These are phyloP conservation scores for Carex arenaria DNA, from an alignment of 202 grass and related monocot species.

Conservation along the genomic window DNA sequence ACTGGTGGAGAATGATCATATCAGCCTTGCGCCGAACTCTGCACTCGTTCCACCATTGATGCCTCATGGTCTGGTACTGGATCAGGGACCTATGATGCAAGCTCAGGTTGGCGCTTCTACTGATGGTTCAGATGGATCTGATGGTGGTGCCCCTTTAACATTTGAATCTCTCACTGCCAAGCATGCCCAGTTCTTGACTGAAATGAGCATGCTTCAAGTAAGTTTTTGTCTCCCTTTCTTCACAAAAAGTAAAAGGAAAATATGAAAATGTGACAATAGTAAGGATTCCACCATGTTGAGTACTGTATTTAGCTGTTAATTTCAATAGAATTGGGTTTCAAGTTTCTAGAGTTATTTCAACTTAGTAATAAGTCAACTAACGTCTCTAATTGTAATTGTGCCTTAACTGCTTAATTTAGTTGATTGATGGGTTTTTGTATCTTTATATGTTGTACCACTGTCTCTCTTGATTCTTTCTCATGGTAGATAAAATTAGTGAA, in stretches of 20 bases:
- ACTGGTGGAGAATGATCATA: slow-evolving; percentile 84
- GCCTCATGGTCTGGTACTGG: slow-evolving; percentile 50
- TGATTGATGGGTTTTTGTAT: neutral
- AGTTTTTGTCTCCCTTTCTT: slow-evolving; percentile 23
- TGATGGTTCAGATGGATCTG: slow-evolving; percentile 50
- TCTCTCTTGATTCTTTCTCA: neutral
- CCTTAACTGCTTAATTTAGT: neutral
- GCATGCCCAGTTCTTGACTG: slow-evolving; percentile 88
- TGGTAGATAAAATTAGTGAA: neutral
- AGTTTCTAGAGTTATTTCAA: neutral
- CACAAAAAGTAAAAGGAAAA: neutral
- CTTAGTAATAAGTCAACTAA: neutral
- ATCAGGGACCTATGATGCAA: slow-evolving; percentile 51
- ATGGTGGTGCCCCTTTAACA: slow-evolving; percentile 40
- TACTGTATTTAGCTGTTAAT: neutral
- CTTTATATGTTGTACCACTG: neutral
- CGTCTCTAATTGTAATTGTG: neutral
- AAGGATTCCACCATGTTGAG: neutral
- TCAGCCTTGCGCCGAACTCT: slow-evolving; percentile 89
- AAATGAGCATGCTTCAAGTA: slow-evolving; percentile 87
- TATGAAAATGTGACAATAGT: neutral
- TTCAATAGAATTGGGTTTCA: neutral
- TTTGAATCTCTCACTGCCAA: slow-evolving; percentile 73
- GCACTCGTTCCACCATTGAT: slow-evolving; percentile 86
- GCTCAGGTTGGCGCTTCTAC: slow-evolving; percentile 37